Evolutionary conservation across 2,329 filamentous ascomycete species (phyloP).

Genomic region (Xylariaceae sp.): DNA sequence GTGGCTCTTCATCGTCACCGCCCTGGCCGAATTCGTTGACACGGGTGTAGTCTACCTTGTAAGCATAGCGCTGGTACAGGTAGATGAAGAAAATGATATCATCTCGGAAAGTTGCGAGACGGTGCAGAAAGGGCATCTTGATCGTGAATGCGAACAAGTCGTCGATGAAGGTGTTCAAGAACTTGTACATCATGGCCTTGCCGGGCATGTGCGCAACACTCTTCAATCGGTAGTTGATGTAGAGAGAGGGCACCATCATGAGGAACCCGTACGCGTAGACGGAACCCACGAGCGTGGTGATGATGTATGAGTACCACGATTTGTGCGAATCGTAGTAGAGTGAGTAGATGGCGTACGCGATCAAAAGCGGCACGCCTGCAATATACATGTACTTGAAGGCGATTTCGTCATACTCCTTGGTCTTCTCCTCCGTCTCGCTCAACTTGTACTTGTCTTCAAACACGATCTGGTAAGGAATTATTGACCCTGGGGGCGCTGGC

Average conservation of each 20-base stretch:
- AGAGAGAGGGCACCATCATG: slow-evolving; percentile 97
- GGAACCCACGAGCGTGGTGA: slow-evolving; percentile 89
- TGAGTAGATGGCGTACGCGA: slow-evolving; percentile 88
- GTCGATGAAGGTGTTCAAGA: slow-evolving; percentile 98
- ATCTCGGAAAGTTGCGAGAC: slow-evolving; percentile 87
- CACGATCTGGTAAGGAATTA: slow-evolving; percentile 73
- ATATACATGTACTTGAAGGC: slow-evolving; percentile 98
- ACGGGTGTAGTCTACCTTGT: slow-evolving; percentile 85
- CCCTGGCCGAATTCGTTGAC: slow-evolving; percentile 99
- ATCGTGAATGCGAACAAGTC: slow-evolving; percentile 98
- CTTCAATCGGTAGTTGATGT: slow-evolving; percentile 99
- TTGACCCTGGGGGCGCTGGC: slow-evolving; percentile 62
- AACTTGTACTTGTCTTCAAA: slow-evolving; percentile 98
- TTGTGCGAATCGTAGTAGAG: slow-evolving; percentile 93
- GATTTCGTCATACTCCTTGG: slow-evolving; percentile 96
- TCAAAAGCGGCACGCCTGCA: slow-evolving; percentile 80
- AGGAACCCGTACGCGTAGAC: slow-evolving; percentile 98
- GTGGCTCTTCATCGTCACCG: slow-evolving; percentile 72
- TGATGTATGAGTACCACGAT: slow-evolving; percentile 96
- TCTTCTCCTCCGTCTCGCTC: slow-evolving; percentile 93
- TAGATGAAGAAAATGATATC: slow-evolving; percentile 99
- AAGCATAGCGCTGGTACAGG: slow-evolving; percentile 89
- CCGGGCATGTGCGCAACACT: slow-evolving; percentile 94
- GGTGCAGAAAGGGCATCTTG: slow-evolving; percentile 95
- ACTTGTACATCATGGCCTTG: slow-evolving; percentile 97